Evolutionary conservation across 148 eudicot species (phyloP).

Genomic region (Silene conica): DNA sequence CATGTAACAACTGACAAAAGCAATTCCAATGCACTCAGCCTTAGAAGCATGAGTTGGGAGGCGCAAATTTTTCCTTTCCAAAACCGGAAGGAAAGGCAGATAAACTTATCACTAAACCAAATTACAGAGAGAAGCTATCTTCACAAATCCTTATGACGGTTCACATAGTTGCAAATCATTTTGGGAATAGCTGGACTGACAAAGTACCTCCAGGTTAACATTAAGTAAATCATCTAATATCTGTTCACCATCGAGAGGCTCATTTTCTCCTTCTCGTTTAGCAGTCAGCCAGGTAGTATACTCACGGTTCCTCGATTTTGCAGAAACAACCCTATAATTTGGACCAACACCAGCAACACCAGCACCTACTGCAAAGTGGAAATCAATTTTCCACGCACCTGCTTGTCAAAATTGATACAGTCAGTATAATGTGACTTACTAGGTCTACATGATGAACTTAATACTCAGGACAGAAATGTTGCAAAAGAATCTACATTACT

Average conservation of each 20-base stretch:
- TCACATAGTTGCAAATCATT: not conserved
- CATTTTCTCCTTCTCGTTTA: slow-evolving; percentile 54
- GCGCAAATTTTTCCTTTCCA: not conserved
- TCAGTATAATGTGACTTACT: not conserved
- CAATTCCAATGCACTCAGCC: not conserved
- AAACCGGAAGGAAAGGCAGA: not conserved
- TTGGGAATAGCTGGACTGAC: not conserved
- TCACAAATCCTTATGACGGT: not conserved
- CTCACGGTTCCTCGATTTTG: slow-evolving; percentile 39
- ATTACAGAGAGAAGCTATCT: not conserved
- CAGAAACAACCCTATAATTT: slow-evolving; percentile 66
- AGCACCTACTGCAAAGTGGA: slow-evolving; percentile 58
- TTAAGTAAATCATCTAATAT: slow-evolving; percentile 50
- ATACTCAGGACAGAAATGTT: not conserved
- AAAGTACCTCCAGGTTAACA: slow-evolving; percentile 53
- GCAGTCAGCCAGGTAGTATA: slow-evolving; percentile 80
- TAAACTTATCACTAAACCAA: not conserved
- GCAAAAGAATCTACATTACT: not conserved
- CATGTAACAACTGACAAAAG: not conserved
- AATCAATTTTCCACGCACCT: slow-evolving; percentile 68
- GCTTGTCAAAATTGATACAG: slow-evolving; percentile 24
- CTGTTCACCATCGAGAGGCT: slow-evolving; percentile 62
- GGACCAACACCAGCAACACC: slow-evolving; percentile 64
- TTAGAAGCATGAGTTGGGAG: not conserved
- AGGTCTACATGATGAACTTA: not conserved